Base-by-base conservation (phyloP, 495 filamentous ascomycete species). In the Venustampulla echinocandica region DNA sequence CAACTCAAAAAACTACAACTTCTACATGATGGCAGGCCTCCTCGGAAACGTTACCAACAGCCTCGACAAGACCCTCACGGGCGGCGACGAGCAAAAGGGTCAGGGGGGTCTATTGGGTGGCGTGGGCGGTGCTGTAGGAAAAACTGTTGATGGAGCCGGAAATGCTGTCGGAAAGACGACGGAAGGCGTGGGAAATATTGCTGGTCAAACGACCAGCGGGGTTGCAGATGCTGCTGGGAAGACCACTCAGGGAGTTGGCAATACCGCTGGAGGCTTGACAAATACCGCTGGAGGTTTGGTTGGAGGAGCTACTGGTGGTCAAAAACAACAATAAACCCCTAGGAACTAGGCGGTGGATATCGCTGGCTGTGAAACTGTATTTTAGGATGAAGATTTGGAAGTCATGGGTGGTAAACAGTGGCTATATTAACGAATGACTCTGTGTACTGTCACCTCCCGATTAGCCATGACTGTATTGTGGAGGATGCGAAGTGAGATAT, bases 61-160 rank as follows among this genome's bases (percentile, higher is more conserved):
- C 36, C 57, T 66, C 52, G 62, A 67, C 46, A 66, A 61, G 34
- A 61, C 64, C 33, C 53, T 67, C 34, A 64, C 64, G 10, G 65
- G 65, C 42, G 65, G 60, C 44, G 65, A 67, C 22, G 58, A 68
- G 47, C 58, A 58, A 9, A 30, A 68, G 21, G 64, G 64, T 11
- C 59, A 67, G 44, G 66, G 65, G n/a, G 66, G 66, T 1, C 53
- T 69, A 22, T 43, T 68, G 28, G 64, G 66, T 32, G 52, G 57
- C 20, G 46, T 67, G 2, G 42, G 40, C 7, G 25, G 32, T 18
- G 30, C 54, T 6, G 52, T 61, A 10, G 44, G 45, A 30, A 50
- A 56, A 22, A 65, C 63, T 1, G 63, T 62, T 23, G 55, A 49
- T 23, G 60, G 63, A 18, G 57, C 60, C 0, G 64, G 64, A 27